Conservation (phyloP, 108 stramenopile species). For the Conticribra weissflogii region DNA sequence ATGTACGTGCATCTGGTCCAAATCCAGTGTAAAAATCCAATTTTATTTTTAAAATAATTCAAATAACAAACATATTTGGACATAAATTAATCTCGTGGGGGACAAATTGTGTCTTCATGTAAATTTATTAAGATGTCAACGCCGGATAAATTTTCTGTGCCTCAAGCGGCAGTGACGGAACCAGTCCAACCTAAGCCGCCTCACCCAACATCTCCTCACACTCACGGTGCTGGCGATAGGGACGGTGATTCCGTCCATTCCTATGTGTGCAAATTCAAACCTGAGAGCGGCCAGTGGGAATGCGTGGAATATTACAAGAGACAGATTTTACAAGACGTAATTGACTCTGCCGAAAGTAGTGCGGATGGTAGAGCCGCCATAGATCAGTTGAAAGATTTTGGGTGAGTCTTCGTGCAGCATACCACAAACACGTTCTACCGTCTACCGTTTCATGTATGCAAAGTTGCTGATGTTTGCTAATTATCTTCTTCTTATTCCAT, state of each 20-base stretch:
- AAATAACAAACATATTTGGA: too few species aligned
- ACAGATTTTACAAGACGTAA: conserved; percentile 20
- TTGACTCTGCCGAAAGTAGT: conserved; percentile 20
- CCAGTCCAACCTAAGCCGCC: neutral
- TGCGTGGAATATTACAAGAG: conserved; percentile 24
- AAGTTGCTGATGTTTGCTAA: neutral
- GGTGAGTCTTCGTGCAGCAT: too few species aligned
- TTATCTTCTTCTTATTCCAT: neutral
- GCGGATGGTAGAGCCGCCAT: conserved; percentile 24
- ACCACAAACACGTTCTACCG: too few species aligned
- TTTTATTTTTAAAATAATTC: too few species aligned
- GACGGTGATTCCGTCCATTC: neutral
- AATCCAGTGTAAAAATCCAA: too few species aligned
- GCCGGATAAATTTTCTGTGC: neutral
- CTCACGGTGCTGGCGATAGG: neutral
- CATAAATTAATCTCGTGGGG: too few species aligned
- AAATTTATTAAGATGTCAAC: too few species aligned
- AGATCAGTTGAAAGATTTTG: conserved; percentile 37
- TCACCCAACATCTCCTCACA: neutral
- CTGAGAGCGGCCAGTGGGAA: neutral
- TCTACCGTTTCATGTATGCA: neutral
- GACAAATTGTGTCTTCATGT: too few species aligned
- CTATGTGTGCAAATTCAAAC: conserved; percentile 30
- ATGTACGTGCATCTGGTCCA: too few species aligned
- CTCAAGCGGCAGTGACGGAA: neutral